phyloP scores from a whole-genome alignment of 345 rosid genomes.

The Dipteronia sinensis region DNA sequence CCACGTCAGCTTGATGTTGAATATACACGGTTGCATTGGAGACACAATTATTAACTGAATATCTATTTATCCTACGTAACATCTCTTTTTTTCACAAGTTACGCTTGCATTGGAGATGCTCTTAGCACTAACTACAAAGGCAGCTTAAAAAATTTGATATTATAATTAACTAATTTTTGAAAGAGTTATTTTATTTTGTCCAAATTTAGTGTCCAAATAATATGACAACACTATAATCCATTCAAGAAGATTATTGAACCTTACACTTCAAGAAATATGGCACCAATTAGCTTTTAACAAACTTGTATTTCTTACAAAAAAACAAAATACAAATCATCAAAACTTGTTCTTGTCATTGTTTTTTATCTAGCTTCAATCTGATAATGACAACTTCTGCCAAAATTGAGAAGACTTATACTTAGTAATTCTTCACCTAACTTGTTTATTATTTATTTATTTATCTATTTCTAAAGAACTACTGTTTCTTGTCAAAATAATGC shows the following conservation, averaged over 20 bases:
- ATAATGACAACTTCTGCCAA: background rate
- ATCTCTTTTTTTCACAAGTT: too few species aligned
- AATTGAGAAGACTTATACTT: background rate
- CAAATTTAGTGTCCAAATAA: too few species aligned
- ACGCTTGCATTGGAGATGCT: too few species aligned
- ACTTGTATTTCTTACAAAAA: background rate
- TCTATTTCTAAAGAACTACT: background rate
- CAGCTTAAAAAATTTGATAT: too few species aligned
- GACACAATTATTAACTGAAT: too few species aligned
- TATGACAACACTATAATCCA: too few species aligned
- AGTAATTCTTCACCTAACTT: background rate
- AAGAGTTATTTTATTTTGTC: too few species aligned
- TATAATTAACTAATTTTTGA: too few species aligned
- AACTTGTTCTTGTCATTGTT: background rate
- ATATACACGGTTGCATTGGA: too few species aligned
- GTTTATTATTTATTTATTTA: background rate
- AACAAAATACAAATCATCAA: background rate
- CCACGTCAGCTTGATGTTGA: too few species aligned
- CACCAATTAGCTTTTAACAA: background rate
- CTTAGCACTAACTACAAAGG: too few species aligned
- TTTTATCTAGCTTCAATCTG: background rate
- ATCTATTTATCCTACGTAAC: too few species aligned
- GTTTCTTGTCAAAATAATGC: background rate
- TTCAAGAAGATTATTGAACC: background rate
- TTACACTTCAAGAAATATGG: background rate